These are phyloP conservation scores for Ceratocystis cubensis DNA, from an alignment of 2,329 filamentous ascomycete genomes.

Conservation along the genomic window DNA sequence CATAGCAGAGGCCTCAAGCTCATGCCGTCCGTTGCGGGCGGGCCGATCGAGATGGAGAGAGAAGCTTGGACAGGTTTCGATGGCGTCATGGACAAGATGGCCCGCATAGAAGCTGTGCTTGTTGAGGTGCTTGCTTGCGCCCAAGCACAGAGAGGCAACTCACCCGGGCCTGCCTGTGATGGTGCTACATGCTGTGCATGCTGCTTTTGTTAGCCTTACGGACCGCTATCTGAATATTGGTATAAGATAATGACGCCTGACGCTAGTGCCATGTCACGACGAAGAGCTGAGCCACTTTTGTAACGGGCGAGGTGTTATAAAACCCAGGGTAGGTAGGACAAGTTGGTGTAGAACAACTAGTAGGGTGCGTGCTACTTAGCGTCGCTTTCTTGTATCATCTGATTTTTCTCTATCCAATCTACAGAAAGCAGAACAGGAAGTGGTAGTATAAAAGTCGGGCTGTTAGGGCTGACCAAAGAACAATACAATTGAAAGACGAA, in stretches of 20 bases:
- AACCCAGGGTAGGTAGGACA: not conserved
- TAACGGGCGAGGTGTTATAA: not conserved
- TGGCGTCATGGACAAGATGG: not conserved
- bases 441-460: not conserved
- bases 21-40: not conserved
- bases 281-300: not conserved
- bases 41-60: not conserved
- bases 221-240: not conserved
- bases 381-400: not conserved
- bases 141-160: too few species aligned
- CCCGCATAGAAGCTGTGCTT: not conserved
- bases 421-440: not conserved
- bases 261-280: not conserved
- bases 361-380: not conserved
- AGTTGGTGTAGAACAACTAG: not conserved
- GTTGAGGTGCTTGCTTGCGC: too few species aligned
- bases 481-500: not conserved
- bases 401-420: not conserved
- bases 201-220: not conserved
- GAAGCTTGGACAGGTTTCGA: not conserved
- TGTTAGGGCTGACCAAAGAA: conserved; percentile 3
- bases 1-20: not conserved
- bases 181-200: not conserved
- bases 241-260: not conserved
- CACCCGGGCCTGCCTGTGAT: not conserved